Conservation (phyloP, 345 rosid species). For the Bruguiera gymnorhiza region DNA sequence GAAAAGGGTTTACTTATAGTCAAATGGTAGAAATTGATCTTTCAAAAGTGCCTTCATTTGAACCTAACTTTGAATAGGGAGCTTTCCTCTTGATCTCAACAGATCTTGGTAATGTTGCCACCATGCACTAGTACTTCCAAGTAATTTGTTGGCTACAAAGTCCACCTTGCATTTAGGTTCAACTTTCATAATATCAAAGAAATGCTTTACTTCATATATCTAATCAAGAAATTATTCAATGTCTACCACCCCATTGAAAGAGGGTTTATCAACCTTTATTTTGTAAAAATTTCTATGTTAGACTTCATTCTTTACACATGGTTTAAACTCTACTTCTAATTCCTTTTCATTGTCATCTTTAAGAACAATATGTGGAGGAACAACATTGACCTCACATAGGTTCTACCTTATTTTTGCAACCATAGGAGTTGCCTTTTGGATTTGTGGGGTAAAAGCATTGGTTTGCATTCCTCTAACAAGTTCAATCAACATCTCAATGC, state of each 20-base stretch:
- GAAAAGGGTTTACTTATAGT: not conserved
- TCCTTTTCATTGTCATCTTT: not conserved
- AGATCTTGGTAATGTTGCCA: not conserved
- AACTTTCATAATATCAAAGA: not conserved
- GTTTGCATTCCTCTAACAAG: too few species aligned
- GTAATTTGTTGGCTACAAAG: not conserved
- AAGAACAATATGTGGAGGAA: not conserved
- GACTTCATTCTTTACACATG: not conserved
- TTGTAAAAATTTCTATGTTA: not conserved
- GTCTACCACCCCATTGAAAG: not conserved
- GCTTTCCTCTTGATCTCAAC: not conserved
- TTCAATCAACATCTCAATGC: too few species aligned
- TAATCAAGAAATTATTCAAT: not conserved
- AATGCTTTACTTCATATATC: not conserved
- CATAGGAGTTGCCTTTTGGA: too few species aligned
- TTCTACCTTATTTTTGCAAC: too few species aligned
- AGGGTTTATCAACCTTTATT: not conserved
- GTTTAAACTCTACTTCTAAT: not conserved
- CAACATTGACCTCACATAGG: too few species aligned
- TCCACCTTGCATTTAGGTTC: not conserved
- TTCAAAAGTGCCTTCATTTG: not conserved
- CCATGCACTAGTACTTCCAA: not conserved
- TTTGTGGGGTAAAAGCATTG: too few species aligned
- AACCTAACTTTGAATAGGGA: not conserved
- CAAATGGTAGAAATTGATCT: not conserved